Conservation (phyloP, 805 yeast species). For the Starmerella powellii region DNA sequence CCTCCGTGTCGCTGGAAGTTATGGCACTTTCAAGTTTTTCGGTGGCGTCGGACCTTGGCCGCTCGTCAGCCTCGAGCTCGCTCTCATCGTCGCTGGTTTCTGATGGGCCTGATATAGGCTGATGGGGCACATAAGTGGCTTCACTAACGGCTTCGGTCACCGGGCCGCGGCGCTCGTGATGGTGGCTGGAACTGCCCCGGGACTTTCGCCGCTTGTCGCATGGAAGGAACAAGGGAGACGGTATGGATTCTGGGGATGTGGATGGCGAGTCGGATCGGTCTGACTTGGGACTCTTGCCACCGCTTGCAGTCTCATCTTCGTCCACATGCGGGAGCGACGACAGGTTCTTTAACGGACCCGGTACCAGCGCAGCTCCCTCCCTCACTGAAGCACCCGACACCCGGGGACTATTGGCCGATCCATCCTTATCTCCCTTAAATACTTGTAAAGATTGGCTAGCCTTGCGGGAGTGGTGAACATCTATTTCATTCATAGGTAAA, state of each 20-base stretch:
- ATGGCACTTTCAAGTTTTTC: neutral
- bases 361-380: neutral
- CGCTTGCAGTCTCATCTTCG: neutral
- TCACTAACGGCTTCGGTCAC: conserved; percentile 21
- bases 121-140: conserved; percentile 25
- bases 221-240: conserved; percentile 6
- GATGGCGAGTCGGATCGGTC: neutral
- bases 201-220: neutral
- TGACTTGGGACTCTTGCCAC: neutral
- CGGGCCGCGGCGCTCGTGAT: neutral
- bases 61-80: neutral
- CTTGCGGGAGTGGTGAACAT: conserved; percentile 26
- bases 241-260: conserved; percentile 7
- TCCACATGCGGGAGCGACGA: neutral
- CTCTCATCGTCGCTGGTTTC: conserved; percentile 7
- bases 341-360: neutral
- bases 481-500: conserved; percentile 14
- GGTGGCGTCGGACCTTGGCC: conserved; percentile 2
- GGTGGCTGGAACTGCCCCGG: conserved; percentile 1
- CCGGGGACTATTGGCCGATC: neutral
- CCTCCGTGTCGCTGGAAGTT: conserved; percentile 6
- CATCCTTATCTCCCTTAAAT: conserved; percentile 24
- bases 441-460: conserved; percentile 32
- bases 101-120: conserved; percentile 1
- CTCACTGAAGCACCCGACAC: neutral